Evolutionary conservation across 768 basidiomycete species (phyloP).

Genomic region (Pleurotus salmoneostramineus): DNA sequence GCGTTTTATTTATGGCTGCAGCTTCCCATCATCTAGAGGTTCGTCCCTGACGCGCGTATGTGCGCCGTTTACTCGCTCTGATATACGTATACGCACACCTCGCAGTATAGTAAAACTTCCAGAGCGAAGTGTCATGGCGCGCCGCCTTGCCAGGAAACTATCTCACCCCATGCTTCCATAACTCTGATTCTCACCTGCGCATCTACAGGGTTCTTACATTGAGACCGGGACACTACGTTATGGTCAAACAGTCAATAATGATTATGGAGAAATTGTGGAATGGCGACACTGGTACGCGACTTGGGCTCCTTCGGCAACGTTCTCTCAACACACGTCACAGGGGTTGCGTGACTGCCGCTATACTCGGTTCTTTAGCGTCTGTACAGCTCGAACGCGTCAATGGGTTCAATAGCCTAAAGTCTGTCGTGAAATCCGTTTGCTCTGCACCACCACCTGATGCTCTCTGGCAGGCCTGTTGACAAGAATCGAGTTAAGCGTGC

Average conservation of each 20-base stretch:
- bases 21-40: conserved; percentile 12
- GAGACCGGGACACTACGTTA: conserved; percentile 62
- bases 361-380: conserved; percentile 46
- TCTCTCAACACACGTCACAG: conserved; percentile 27
- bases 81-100: neutral
- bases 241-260: conserved; percentile 39
- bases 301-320: neutral
- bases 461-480: conserved; percentile 45
- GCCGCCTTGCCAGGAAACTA: conserved; percentile 45
- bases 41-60: neutral
- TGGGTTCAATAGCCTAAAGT: conserved; percentile 55
- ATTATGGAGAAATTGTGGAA: conserved; percentile 60
- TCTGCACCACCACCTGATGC: neutral
- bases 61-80: neutral
- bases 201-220: conserved; percentile 39
- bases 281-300: conserved; percentile 71
- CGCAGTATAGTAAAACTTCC: conserved; percentile 68
- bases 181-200: neutral
- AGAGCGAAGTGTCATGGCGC: conserved; percentile 68
- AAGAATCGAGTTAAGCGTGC: conserved; percentile 61
- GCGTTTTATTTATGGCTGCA: conserved; percentile 1
- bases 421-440: conserved; percentile 12
- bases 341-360: conserved; percentile 67
- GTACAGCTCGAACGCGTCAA: conserved; percentile 35
- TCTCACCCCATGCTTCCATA: neutral